phyloP scores from a whole-genome alignment of 768 basidiomycete genomes.

The Phlebiopsis flavidoalba region DNA sequence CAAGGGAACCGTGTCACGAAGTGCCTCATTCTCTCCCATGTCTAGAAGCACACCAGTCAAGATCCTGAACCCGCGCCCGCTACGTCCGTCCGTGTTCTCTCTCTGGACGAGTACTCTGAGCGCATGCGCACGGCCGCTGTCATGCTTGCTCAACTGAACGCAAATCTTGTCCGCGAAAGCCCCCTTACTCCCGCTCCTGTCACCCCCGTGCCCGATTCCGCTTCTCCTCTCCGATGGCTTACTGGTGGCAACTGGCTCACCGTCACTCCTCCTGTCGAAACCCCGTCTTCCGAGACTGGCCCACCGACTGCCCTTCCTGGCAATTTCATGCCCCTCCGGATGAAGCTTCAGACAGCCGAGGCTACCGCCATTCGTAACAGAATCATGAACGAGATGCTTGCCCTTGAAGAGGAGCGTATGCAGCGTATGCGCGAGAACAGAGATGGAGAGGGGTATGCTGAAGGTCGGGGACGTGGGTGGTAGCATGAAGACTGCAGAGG shows the following conservation, averaged over 20 bases:
- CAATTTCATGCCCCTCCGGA: constrained; percentile 33
- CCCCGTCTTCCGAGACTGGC: not conserved
- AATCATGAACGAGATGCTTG: constrained; percentile 98
- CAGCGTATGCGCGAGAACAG: constrained; percentile 75
- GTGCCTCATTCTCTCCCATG: not conserved
- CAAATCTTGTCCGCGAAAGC: constrained; percentile 61
- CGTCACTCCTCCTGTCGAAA: constrained; percentile 5
- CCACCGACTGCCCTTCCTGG: not conserved
- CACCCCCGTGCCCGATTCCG: constrained; percentile 9
- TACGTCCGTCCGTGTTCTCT: constrained; percentile 35
- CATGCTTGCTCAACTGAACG: constrained; percentile 96
- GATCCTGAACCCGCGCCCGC: not conserved
- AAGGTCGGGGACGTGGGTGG: constrained; percentile 40
- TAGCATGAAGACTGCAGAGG: constrained; percentile 69
- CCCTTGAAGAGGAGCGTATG: constrained; percentile 95
- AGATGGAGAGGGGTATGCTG: constrained; percentile 65
- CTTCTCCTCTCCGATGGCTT: constrained; percentile 25
- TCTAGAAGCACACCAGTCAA: not conserved
- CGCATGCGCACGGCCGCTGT: constrained; percentile 98
- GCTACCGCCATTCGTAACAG: constrained; percentile 88
- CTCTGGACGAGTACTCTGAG: constrained; percentile 96
- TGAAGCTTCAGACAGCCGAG: constrained; percentile 75
- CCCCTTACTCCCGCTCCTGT: constrained; percentile 22
- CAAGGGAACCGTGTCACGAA: constrained; percentile 15
- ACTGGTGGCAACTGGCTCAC: constrained; percentile 25